phyloP scores from a whole-genome alignment of 148 eudicot genomes.

The Chenopodium berlandieri region DNA sequence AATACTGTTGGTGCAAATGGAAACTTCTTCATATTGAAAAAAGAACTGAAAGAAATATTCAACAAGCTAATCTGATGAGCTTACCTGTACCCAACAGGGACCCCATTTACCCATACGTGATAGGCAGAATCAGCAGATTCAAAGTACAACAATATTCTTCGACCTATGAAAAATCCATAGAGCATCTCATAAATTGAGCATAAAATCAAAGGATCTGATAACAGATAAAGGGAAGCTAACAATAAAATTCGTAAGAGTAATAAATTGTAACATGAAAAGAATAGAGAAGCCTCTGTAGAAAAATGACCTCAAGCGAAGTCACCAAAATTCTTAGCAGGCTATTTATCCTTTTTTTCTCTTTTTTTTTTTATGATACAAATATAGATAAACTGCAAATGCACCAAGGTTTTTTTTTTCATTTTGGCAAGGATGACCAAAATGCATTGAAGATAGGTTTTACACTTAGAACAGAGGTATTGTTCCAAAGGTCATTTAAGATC shows the following conservation, averaged over 20 bases:
- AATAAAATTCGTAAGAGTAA: background rate
- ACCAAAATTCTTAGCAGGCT: background rate
- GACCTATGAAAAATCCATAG: conserved; percentile 52
- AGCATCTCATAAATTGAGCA: conserved; percentile 10
- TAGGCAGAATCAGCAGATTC: conserved; percentile 98
- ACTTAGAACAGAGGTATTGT: background rate
- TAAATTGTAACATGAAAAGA: background rate
- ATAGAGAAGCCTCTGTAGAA: background rate
- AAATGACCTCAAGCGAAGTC: background rate
- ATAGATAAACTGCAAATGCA: background rate
- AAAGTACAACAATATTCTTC: conserved; percentile 83
- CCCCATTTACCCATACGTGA: conserved; percentile 85
- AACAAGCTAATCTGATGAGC: background rate
- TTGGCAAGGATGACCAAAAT: background rate
- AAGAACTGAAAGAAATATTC: conserved; percentile 1
- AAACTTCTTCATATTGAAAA: conserved; percentile 4
- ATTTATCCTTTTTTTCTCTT: background rate
- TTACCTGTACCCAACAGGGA: conserved; percentile 89
- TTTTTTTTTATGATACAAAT: too few species aligned
- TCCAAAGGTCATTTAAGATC: background rate
- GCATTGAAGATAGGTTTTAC: background rate
- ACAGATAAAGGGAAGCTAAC: background rate
- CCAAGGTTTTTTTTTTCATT: background rate
- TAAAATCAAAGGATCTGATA: background rate
- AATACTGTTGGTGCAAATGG: background rate